Evolutionary conservation across 23 red algal species (phyloP).

Genomic region (Gracilaria vermiculophylla): DNA sequence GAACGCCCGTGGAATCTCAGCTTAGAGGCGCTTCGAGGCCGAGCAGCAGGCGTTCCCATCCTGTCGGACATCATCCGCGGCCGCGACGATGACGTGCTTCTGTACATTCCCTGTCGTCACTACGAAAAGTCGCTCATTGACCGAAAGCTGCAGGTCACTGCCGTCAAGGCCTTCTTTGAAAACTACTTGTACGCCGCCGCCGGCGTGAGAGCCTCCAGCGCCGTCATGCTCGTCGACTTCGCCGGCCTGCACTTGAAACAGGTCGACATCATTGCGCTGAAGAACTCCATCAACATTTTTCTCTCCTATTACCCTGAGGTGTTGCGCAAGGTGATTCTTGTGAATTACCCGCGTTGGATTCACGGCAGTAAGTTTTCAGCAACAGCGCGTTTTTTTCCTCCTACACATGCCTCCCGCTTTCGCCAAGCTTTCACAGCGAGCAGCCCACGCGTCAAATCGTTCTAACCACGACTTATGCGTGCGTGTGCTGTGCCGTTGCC

Average conservation of each 20-base stretch:
- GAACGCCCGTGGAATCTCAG: constrained; percentile 18
- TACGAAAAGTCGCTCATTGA: constrained; percentile 19
- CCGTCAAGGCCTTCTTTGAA: constrained; percentile 42
- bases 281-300: constrained; percentile 33
- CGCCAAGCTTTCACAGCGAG: too few species aligned
- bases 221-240: constrained; percentile 37
- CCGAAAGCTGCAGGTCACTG: neutral
- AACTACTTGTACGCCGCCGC: neutral
- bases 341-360: constrained; percentile 51
- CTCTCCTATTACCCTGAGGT: constrained; percentile 39
- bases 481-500: neutral
- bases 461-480: neutral
- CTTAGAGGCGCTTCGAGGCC: neutral
- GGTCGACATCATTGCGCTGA: constrained; percentile 22
- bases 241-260: constrained; percentile 27
- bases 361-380: constrained; percentile 64
- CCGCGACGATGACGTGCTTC: neutral
- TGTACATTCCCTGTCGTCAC: constrained; percentile 14
- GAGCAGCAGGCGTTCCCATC: constrained; percentile 26
- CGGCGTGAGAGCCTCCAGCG: neutral
- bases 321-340: constrained; percentile 32
- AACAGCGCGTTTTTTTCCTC: neutral
- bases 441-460: neutral
- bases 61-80: constrained; percentile 1
- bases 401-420: too few species aligned